phyloP scores from a whole-genome alignment of 2,329 filamentous ascomycete species.

The Xylaria sp. region DNA sequence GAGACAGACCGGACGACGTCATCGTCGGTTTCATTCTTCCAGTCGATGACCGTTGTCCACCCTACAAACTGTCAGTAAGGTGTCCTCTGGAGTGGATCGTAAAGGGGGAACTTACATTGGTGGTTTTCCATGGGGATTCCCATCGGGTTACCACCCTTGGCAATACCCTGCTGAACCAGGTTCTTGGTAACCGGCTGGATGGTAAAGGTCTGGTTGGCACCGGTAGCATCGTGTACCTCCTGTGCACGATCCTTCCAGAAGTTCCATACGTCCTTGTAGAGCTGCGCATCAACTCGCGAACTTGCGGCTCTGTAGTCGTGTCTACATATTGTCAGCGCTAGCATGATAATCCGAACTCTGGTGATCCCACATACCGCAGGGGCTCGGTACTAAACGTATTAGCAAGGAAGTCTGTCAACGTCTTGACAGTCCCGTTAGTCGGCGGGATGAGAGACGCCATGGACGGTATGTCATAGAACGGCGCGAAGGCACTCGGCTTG shows the following conservation, averaged over 20 bases:
- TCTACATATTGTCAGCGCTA: slow-evolving; percentile 6
- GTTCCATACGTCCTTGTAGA: slow-evolving; percentile 24
- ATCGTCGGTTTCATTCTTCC: slow-evolving; percentile 16
- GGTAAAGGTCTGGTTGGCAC: slow-evolving; percentile 21
- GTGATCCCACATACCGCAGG: neutral
- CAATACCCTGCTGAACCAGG: slow-evolving; percentile 1
- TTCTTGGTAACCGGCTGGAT: neutral
- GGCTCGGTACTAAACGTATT: neutral
- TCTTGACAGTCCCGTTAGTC: neutral
- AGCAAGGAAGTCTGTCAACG: neutral
- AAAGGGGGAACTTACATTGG: slow-evolving; percentile 13
- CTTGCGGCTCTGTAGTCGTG: slow-evolving; percentile 25
- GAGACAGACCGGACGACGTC: slow-evolving; percentile 13
- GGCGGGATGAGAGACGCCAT: neutral
- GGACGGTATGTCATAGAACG: neutral
- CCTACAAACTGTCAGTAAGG: slow-evolving; percentile 1
- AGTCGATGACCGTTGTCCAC: slow-evolving; percentile 23
- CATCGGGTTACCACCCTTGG: slow-evolving; percentile 18
- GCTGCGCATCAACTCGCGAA: slow-evolving; percentile 20
- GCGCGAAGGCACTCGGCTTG: neutral
- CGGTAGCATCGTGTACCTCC: slow-evolving; percentile 11
- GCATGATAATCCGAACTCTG: neutral
- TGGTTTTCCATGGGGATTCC: slow-evolving; percentile 9
- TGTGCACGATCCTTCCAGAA: slow-evolving; percentile 19
- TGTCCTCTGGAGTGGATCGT: neutral